Conservation (phyloP, 768 basidiomycete genomes). For the Boletus tomentosulus region DNA sequence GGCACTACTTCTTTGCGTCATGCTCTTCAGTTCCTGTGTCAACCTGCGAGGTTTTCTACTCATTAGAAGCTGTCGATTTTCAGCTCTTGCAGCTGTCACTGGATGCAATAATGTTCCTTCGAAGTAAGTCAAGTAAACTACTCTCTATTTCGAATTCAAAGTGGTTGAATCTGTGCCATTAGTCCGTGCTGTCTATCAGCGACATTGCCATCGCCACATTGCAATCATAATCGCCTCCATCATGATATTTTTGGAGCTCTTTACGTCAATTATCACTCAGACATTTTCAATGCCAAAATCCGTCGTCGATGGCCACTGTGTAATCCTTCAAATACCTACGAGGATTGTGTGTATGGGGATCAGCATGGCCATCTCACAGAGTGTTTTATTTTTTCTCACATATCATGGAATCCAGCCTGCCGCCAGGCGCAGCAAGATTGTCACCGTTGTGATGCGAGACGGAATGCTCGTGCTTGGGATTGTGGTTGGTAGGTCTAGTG, state of each 20-base stretch:
- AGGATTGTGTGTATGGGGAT: not conserved
- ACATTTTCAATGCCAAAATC: not conserved
- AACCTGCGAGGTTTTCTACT: slow-evolving; percentile 3
- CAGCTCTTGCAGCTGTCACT: slow-evolving; percentile 14
- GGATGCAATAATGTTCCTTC: slow-evolving; percentile 14
- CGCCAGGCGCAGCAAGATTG: slow-evolving; percentile 13
- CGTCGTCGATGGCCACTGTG: slow-evolving; percentile 11
- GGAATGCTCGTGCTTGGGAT: slow-evolving; percentile 9
- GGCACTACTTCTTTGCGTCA: not conserved
- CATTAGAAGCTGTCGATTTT: slow-evolving; percentile 1
- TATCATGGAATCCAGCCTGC: slow-evolving; percentile 11
- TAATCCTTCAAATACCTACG: not conserved
- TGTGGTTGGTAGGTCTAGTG: slow-evolving; percentile 9
- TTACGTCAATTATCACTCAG: not conserved
- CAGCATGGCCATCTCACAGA: slow-evolving; percentile 9
- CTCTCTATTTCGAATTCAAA: not conserved
- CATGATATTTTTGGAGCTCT: slow-evolving; percentile 5
- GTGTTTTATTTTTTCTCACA: slow-evolving; percentile 11
- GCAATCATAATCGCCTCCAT: not conserved
- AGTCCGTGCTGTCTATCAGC: slow-evolving; percentile 17
- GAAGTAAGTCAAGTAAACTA: slow-evolving; percentile 10
- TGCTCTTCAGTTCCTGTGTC: not conserved
- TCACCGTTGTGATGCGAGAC: slow-evolving; percentile 12
- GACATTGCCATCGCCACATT: not conserved
- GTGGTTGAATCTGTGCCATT: not conserved